Conservation (phyloP, 768 basidiomycete species). For the Pleurotus djamor region DNA sequence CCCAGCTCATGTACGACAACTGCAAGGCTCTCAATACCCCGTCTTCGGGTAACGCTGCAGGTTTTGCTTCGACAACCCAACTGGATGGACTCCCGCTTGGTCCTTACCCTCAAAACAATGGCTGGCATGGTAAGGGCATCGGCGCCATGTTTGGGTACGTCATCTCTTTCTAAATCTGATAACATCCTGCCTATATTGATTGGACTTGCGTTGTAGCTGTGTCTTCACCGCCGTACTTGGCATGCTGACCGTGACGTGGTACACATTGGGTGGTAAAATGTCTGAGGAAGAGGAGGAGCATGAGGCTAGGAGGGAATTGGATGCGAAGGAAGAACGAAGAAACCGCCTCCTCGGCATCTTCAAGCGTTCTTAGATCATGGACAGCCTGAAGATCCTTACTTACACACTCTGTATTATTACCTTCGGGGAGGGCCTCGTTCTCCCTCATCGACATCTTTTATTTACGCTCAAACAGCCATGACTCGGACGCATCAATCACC, state of each 20-base stretch:
- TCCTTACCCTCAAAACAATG: slow-evolving; percentile 70
- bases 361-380: no score
- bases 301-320: slow-evolving; percentile 56
- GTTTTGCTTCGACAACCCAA: slow-evolving; percentile 67
- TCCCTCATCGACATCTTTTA: no score
- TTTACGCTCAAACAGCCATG: no score
- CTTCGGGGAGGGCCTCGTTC: no score
- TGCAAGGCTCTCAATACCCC: slow-evolving; percentile 63
- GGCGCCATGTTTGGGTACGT: slow-evolving; percentile 71
- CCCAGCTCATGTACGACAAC: slow-evolving; percentile 64
- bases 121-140: slow-evolving; percentile 74
- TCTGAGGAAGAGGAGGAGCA: slow-evolving; percentile 82
- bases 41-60: slow-evolving; percentile 84
- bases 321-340: slow-evolving; percentile 49
- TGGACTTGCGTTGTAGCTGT: slow-evolving; percentile 43
- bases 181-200: slow-evolving; percentile 9
- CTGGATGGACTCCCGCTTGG: slow-evolving; percentile 62
- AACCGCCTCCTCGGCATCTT: background rate
- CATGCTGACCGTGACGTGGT: slow-evolving; percentile 84
- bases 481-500: no score
- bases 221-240: slow-evolving; percentile 84
- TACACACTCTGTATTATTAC: no score
- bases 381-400: no score
- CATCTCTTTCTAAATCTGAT: background rate
- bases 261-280: slow-evolving; percentile 69